phyloP scores from a whole-genome alignment of 306 rosid species.

The Notholithocarpus densiflorus region DNA sequence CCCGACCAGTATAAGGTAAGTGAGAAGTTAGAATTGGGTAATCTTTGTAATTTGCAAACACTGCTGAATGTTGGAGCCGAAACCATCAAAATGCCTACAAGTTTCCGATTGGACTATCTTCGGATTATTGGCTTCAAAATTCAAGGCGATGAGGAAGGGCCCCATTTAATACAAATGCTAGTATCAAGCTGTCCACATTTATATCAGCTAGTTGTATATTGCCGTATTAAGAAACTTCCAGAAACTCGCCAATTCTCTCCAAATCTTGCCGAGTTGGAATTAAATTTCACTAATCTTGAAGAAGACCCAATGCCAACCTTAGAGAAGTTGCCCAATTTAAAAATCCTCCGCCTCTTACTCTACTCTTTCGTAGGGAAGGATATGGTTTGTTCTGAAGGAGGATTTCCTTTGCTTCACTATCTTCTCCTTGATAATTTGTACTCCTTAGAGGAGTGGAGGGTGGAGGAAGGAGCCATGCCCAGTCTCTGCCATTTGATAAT shows the following conservation, averaged over 20 bases:
- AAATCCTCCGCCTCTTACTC: neutral
- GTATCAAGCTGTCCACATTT: neutral
- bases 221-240: neutral
- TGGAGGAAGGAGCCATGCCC: no score
- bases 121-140: neutral
- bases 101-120: neutral
- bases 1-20: fast-evolving
- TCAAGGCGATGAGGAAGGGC: neutral
- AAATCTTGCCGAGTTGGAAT: slow-evolving; percentile 22
- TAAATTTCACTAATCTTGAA: neutral
- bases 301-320: neutral
- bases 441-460: no score
- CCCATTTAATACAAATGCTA: neutral
- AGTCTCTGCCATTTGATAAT: no score
- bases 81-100: neutral
- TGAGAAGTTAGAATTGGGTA: neutral
- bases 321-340: neutral
- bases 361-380: no score
- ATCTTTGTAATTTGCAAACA: neutral
- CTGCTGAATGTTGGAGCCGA: neutral
- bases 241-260: neutral
- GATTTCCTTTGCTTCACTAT: no score
- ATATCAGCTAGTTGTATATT: fast-evolving
- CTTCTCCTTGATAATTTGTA: fast-evolving
- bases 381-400: no score